A percentile compares a stretch with the other conserved stretches of the same genome.
Evolutionary conservation across 2,329 filamentous ascomycete species (phyloP).

Genomic region (Phaeosphaeriaceae sp.): DNA sequence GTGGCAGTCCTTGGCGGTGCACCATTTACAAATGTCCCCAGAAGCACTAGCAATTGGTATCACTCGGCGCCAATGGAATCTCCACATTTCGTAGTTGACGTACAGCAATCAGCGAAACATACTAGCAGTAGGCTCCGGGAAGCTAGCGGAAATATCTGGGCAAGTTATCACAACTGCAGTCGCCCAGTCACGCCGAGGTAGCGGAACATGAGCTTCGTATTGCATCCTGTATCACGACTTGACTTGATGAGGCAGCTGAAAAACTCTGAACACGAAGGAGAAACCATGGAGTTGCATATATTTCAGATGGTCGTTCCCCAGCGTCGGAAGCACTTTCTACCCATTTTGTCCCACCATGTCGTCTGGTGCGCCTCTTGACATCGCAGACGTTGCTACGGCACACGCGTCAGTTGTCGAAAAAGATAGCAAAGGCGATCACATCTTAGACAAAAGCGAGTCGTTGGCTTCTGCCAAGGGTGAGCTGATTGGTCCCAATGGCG

Average conservation of each 20-base stretch:
- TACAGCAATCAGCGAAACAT: conserved; percentile 1
- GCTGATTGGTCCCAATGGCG: conserved; percentile 29
- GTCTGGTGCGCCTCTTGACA: conserved; percentile 23
- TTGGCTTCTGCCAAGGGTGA: conserved; percentile 11
- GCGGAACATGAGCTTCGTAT: conserved; percentile 1
- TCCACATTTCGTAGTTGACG: conserved; percentile 1
- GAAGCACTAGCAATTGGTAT: conserved; percentile 7
- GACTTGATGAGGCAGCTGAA: conserved; percentile 27
- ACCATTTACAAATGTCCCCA: conserved; percentile 2
- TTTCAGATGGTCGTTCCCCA: background rate
- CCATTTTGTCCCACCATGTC: conserved; percentile 17
- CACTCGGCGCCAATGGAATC: conserved; percentile 25
- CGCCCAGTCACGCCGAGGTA: conserved; percentile 18
- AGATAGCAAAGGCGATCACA: conserved; percentile 4
- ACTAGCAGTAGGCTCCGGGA: background rate
- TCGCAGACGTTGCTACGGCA: conserved; percentile 22
- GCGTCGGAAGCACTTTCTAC: no score
- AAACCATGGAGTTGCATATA: background rate
- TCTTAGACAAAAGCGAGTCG: conserved; percentile 17
- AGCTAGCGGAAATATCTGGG: background rate
- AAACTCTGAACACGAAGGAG: conserved; percentile 1
- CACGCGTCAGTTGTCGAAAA: conserved; percentile 6
- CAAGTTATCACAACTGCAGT: background rate
- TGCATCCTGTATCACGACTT: conserved; percentile 5
- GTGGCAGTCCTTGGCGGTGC: conserved; percentile 6